These are phyloP conservation scores for Annulohypoxylon moriforme DNA, from an alignment of 495 filamentous ascomycete species.

Conservation along the genomic window DNA sequence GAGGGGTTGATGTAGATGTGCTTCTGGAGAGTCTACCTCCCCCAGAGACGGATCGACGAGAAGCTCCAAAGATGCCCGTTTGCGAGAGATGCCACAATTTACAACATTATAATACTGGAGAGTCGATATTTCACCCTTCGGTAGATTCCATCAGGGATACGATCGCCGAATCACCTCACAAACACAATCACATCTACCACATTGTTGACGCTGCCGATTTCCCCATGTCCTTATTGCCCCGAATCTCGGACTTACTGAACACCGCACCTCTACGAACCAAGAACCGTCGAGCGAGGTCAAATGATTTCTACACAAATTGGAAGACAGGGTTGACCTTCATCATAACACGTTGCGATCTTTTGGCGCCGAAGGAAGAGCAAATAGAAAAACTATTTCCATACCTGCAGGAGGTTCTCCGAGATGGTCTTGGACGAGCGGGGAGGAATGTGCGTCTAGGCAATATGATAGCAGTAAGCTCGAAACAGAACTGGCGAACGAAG, in stretches of 20 bases:
- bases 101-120: conserved; percentile 75
- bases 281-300: conserved; percentile 76
- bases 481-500: conserved; percentile 87
- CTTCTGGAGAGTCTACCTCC: conserved; percentile 40
- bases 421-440: conserved; percentile 70
- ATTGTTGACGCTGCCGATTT: conserved; percentile 98
- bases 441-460: conserved; percentile 80
- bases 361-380: conserved; percentile 82
- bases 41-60: conserved; percentile 21
- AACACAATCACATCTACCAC: conserved; percentile 93
- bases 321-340: conserved; percentile 84
- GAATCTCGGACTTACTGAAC: conserved; percentile 64
- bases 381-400: conserved; percentile 87
- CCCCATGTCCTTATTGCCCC: conserved; percentile 85
- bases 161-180: conserved; percentile 86
- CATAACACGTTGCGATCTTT: conserved; percentile 86
- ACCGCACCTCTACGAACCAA: conserved; percentile 73
- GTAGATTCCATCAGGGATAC: conserved; percentile 81
- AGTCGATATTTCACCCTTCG: conserved; percentile 78
- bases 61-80: conserved; percentile 58
- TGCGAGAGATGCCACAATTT: conserved; percentile 91
- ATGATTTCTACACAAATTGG: conserved; percentile 70
- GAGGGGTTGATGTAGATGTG: conserved; percentile 55
- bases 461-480: conserved; percentile 83
- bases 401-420: conserved; percentile 75